Conservation (phyloP, 768 basidiomycete species). For the Coprinopsis cinerea region DNA sequence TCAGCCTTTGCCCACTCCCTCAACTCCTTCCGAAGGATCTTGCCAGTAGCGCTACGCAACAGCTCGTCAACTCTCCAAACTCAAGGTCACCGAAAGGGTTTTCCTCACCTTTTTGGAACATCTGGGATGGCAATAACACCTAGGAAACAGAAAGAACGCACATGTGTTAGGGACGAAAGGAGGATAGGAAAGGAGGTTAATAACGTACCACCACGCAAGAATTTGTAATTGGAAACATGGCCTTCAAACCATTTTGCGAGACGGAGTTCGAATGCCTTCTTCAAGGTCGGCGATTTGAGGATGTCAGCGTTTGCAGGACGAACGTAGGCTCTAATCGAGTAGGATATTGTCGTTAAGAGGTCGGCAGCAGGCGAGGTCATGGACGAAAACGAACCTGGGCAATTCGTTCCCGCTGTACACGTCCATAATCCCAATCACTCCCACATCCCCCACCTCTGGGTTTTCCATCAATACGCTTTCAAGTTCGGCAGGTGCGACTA, state of each 20-base stretch:
- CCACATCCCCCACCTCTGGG: slow-evolving; percentile 54
- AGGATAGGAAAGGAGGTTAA: not conserved
- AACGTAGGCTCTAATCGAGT: slow-evolving; percentile 38
- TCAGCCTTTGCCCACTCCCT: slow-evolving; percentile 13
- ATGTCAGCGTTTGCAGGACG: slow-evolving; percentile 25
- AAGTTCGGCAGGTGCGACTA: slow-evolving; percentile 65
- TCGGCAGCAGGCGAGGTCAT: not conserved
- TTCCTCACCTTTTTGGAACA: slow-evolving; percentile 50
- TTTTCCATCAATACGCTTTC: slow-evolving; percentile 57
- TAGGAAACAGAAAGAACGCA: slow-evolving; percentile 25
- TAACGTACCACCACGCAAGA: slow-evolving; percentile 47
- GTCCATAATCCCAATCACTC: slow-evolving; percentile 55
- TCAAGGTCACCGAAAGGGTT: not conserved
- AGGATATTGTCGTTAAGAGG: not conserved
- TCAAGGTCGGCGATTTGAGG: slow-evolving; percentile 16
- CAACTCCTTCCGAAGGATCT: slow-evolving; percentile 14
- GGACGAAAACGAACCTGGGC: slow-evolving; percentile 39
- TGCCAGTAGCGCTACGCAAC: slow-evolving; percentile 12
- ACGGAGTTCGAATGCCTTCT: slow-evolving; percentile 29
- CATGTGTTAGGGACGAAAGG: not conserved
- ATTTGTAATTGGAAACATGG: slow-evolving; percentile 57
- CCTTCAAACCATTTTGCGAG: slow-evolving; percentile 48
- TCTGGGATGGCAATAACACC: slow-evolving; percentile 44
- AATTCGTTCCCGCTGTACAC: slow-evolving; percentile 57
- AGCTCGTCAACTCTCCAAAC: slow-evolving; percentile 1